These are phyloP conservation scores for Nakataea oryzae DNA, from an alignment of 2,329 filamentous ascomycete genomes.

Conservation along the genomic window DNA sequence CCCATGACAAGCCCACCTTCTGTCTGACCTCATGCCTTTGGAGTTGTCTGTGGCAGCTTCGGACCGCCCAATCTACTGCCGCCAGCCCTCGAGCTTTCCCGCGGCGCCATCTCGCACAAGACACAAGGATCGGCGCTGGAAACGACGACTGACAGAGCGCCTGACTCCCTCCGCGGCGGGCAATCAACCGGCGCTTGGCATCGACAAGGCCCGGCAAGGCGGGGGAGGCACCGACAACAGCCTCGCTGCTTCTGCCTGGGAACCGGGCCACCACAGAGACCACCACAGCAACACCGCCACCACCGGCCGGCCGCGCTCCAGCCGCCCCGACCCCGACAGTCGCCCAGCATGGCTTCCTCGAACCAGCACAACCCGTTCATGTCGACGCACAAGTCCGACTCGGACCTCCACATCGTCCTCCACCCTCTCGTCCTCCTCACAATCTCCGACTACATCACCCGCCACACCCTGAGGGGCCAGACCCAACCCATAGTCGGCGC, in stretches of 20 bases:
- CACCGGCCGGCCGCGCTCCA: too few relatives aligned
- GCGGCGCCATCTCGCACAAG: too few relatives aligned
- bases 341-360: not conserved
- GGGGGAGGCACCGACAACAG: not conserved
- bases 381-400: slow-evolving; percentile 55
- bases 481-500: slow-evolving; percentile 72
- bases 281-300: not conserved
- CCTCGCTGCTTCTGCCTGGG: not conserved
- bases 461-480: slow-evolving; percentile 71
- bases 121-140: not conserved
- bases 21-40: not conserved
- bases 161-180: not conserved
- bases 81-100: not conserved
- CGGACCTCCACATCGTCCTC: slow-evolving; percentile 71
- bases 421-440: slow-evolving; percentile 93
- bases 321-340: too few relatives aligned
- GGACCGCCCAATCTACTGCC: not conserved
- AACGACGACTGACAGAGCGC: not conserved
- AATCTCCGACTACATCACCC: slow-evolving; percentile 92
- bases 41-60: not conserved
- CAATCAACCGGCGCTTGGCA: not conserved
- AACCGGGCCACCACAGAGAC: not conserved
- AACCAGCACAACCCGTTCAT: slow-evolving; percentile 44
- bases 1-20: too few relatives aligned
- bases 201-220: not conserved